These are phyloP conservation scores for Oxytropis ochrocephala DNA, from an alignment of 306 rosid genomes.

Conservation along the genomic window DNA sequence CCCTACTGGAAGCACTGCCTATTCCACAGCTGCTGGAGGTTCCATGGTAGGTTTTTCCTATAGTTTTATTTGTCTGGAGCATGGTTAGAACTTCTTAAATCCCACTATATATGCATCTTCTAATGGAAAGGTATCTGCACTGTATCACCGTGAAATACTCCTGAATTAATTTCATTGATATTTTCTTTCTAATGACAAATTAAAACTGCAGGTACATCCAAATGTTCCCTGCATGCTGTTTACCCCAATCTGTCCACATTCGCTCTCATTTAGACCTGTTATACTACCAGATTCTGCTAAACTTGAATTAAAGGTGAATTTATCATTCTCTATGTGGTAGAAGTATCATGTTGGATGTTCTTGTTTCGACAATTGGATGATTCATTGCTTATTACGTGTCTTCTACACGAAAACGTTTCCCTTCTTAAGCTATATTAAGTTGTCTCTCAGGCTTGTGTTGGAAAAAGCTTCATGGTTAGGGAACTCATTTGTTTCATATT, in stretches of 20 bases:
- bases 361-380: constrained; percentile 7
- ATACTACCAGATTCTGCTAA: constrained; percentile 97
- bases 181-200: constrained; percentile 13
- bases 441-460: background rate
- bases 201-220: constrained; percentile 84
- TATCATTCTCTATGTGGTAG: background rate
- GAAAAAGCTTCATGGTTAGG: constrained; percentile 11
- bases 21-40: constrained; percentile 99
- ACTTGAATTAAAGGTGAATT: constrained; percentile 82
- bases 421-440: background rate
- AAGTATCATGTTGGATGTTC: background rate
- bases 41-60: constrained; percentile 65
- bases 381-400: constrained; percentile 12
- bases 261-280: constrained; percentile 97
- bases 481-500: background rate
- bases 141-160: background rate
- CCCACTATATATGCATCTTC: background rate
- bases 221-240: constrained; percentile 99
- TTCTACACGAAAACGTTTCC: background rate
- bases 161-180: constrained; percentile 6
- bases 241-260: constrained; percentile 97
- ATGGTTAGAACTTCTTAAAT: background rate
- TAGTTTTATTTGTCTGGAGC: background rate
- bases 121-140: background rate
- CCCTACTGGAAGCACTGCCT: constrained; percentile 99